These are phyloP conservation scores for Iberis pinnata DNA, from an alignment of 345 rosid species.

Conservation along the genomic window DNA sequence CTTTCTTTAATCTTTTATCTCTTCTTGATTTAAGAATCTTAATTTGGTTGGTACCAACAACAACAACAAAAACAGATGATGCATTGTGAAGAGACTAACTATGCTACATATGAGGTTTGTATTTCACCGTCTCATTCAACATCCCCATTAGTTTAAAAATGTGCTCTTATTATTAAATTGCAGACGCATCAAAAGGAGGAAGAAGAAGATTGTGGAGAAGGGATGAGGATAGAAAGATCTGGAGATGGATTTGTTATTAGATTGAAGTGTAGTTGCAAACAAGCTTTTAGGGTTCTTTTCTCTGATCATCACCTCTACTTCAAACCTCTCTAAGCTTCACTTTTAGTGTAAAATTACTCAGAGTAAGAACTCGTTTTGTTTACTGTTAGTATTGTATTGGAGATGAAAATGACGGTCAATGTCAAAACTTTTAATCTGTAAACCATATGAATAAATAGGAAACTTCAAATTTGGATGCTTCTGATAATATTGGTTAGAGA, in stretches of 20 bases:
- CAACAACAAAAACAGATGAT: too few species aligned
- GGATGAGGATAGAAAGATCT: slow-evolving; percentile 35
- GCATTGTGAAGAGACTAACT: too few species aligned
- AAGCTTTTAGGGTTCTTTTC: slow-evolving; percentile 28
- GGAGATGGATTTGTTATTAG: slow-evolving; percentile 30
- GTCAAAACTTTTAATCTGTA: too few species aligned
- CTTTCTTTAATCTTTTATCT: too few species aligned
- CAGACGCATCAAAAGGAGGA: slow-evolving; percentile 7
- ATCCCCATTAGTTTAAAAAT: too few species aligned
- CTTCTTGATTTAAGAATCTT: slow-evolving; percentile 9
- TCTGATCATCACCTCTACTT: slow-evolving; percentile 28
- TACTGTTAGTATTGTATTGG: neutral
- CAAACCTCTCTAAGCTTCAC: slow-evolving; percentile 20
- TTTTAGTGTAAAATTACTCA: neutral
- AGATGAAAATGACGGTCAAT: too few species aligned
- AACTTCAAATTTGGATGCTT: too few species aligned
- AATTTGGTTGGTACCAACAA: neutral
- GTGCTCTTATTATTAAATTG: too few species aligned
- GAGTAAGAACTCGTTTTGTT: neutral
- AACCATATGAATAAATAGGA: too few species aligned
- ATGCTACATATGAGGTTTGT: too few species aligned
- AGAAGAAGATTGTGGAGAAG: slow-evolving; percentile 25
- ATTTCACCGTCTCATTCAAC: too few species aligned
- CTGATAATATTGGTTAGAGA: too few species aligned
- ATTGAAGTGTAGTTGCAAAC: slow-evolving; percentile 28